Percentiles rank a stretch among this genome's conserved stretches.
Conservation (phyloP, 257 asterid genomes). For the Scutellaria barbata region DNA sequence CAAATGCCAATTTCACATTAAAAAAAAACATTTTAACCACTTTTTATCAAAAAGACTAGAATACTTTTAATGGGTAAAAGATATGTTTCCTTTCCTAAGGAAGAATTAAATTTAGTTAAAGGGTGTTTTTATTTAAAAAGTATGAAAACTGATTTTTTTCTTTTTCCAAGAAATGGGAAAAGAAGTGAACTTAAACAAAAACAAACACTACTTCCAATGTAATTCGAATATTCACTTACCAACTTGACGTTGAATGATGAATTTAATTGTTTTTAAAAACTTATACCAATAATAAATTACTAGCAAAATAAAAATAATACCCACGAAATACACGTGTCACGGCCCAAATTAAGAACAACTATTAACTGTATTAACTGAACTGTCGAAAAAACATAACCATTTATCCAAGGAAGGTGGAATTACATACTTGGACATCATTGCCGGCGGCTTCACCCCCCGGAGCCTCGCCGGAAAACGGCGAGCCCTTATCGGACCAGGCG, state of each 20-base stretch:
- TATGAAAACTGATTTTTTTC: too few relatives aligned
- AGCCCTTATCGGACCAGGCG: slow-evolving; percentile 68
- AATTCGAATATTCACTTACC: slow-evolving; percentile 5
- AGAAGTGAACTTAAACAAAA: slow-evolving; percentile 3
- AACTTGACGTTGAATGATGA: not conserved
- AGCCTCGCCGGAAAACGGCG: slow-evolving; percentile 63
- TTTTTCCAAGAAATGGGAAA: too few relatives aligned
- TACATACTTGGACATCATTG: slow-evolving; percentile 72
- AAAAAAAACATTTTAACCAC: too few relatives aligned
- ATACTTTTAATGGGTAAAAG: too few relatives aligned
- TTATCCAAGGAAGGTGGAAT: slow-evolving; percentile 5
- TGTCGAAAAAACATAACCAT: not conserved
- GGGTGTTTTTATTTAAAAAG: too few relatives aligned
- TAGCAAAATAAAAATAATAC: not conserved
- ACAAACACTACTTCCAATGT: slow-evolving; percentile 25
- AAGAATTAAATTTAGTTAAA: too few relatives aligned
- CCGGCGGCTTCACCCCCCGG: slow-evolving; percentile 49
- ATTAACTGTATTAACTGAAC: slow-evolving; percentile 31
- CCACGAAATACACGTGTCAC: slow-evolving; percentile 26
- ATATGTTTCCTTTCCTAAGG: too few relatives aligned
- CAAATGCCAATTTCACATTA: too few relatives aligned
- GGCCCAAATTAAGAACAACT: not conserved
- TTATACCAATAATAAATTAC: not conserved
- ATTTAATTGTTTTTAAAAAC: not conserved
- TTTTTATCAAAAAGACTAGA: too few relatives aligned